Evolutionary conservation across 2,329 filamentous ascomycete genomes (phyloP).

Genomic region (Huntiella bhutanensis): DNA sequence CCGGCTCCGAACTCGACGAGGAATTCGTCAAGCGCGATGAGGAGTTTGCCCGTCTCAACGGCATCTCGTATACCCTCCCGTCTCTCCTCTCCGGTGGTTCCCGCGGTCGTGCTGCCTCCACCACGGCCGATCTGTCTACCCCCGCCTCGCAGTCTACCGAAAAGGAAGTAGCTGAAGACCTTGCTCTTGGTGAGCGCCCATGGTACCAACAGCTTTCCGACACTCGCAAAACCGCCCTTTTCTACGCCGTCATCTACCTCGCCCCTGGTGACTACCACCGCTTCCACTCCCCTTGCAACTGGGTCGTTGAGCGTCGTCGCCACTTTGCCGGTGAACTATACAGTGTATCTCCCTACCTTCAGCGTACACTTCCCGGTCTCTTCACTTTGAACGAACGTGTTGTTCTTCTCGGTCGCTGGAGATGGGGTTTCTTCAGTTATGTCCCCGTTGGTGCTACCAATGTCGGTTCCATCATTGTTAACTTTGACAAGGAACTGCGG

Average conservation of each 20-base stretch:
- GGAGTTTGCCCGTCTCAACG: conserved; percentile 86
- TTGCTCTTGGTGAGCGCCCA: conserved; percentile 50
- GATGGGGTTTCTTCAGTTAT: conserved; percentile 93
- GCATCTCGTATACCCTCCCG: conserved; percentile 85
- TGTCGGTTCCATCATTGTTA: conserved; percentile 88
- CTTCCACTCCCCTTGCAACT: conserved; percentile 87
- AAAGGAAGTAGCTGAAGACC: conserved; percentile 39
- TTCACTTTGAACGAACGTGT: conserved; percentile 96
- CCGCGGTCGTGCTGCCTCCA: conserved; percentile 18
- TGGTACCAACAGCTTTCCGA: conserved; percentile 50
- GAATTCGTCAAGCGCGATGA: conserved; percentile 63
- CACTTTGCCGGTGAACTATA: conserved; percentile 95
- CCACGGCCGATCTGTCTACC: conserved; percentile 49
- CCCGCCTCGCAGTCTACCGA: conserved; percentile 67
- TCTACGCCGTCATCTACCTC: conserved; percentile 82
- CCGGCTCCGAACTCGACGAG: conserved; percentile 27
- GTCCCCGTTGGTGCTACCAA: conserved; percentile 94
- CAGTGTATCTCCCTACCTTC: conserved; percentile 85
- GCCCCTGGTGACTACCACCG: conserved; percentile 96
- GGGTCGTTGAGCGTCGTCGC: conserved; percentile 87
- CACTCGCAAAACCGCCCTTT: conserved; percentile 45
- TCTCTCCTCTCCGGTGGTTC: conserved; percentile 65
- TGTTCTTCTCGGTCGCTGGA: conserved; percentile 82
- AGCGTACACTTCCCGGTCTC: conserved; percentile 76
- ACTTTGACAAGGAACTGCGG: conserved; percentile 86